Percentiles rank a stretch among this genome's conserved stretches.
phyloP scores from a whole-genome alignment of 1,284 basidiomycete species.

The Rugosomyces carneus region DNA sequence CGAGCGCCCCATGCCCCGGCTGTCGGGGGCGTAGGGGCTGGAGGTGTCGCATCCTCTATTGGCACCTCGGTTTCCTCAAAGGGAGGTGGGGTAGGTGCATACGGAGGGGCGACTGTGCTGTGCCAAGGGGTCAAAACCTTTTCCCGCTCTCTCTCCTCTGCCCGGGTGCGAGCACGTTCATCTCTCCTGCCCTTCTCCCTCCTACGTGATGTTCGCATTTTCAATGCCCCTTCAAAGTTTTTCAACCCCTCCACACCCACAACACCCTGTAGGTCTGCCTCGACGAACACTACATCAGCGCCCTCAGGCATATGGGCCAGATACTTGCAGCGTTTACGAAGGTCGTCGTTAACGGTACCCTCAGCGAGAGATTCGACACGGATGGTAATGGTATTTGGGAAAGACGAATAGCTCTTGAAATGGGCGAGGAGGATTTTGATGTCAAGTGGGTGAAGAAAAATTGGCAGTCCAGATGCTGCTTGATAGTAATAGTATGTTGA shows the following conservation, averaged over 20 bases:
- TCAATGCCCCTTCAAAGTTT: constrained; percentile 76
- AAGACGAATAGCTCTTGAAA: constrained; percentile 75
- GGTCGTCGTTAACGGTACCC: constrained; percentile 83
- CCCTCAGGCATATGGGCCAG: constrained; percentile 89
- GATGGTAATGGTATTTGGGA: constrained; percentile 80
- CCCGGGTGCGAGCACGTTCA: constrained; percentile 70
- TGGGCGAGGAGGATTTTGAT: constrained; percentile 89
- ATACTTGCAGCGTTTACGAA: constrained; percentile 94
- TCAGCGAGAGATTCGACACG: constrained; percentile 75
- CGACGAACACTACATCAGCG: constrained; percentile 91
- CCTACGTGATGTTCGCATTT: constrained; percentile 67
- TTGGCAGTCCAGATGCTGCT: constrained; percentile 83
- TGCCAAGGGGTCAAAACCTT: constrained; percentile 18
- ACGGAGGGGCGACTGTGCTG: constrained; percentile 5
- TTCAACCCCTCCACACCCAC: constrained; percentile 69
- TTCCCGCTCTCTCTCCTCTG: constrained; percentile 78
- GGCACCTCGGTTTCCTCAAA: constrained; percentile 25
- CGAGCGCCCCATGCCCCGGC: constrained; percentile 70
- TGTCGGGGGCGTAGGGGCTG: constrained; percentile 12
- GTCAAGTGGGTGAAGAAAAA: constrained; percentile 94
- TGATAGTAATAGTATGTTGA: constrained; percentile 95
- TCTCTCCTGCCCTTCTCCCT: constrained; percentile 78
- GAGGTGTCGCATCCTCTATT: constrained; percentile 14
- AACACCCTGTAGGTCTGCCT: constrained; percentile 76
- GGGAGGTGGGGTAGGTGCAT: constrained; percentile 19